Conservation (phyloP, 2,329 filamentous ascomycete genomes). For the Arachnomyces sp. region DNA sequence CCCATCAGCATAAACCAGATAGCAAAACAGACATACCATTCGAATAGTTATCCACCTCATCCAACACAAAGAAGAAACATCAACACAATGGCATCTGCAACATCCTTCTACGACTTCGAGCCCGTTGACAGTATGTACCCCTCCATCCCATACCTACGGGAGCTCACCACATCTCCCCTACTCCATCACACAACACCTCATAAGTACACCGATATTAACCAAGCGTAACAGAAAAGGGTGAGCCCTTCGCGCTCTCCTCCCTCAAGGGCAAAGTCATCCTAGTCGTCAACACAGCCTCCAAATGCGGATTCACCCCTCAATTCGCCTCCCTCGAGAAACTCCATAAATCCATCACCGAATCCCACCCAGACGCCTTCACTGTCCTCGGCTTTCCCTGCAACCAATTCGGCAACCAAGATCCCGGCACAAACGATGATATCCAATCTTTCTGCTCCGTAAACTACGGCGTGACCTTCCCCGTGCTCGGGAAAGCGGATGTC, state of each 20-base stretch:
- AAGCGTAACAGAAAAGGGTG: conserved; percentile 56
- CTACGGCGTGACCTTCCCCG: conserved; percentile 87
- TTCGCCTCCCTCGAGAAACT: conserved; percentile 84
- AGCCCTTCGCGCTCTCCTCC: conserved; percentile 58
- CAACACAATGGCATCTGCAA: conserved; percentile 46
- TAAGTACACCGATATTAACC: conserved; percentile 6
- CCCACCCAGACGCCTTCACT: conserved; percentile 67
- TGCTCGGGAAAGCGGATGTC: conserved; percentile 86
- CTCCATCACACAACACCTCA: conserved; percentile 4
- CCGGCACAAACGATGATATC: conserved; percentile 71
- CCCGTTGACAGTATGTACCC: conserved; percentile 46
- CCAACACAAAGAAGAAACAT: no score
- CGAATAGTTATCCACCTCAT: no score
- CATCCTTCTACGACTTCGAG: conserved; percentile 52
- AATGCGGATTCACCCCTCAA: conserved; percentile 97
- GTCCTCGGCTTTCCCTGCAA: conserved; percentile 98
- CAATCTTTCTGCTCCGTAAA: conserved; percentile 83
- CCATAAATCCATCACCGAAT: conserved; percentile 65
- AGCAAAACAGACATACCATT: no score
- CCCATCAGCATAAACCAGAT: no score
- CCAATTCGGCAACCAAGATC: conserved; percentile 89
- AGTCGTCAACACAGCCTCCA: conserved; percentile 94
- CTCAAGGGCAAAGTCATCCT: conserved; percentile 91
- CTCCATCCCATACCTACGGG: not conserved
- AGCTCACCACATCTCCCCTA: not conserved